Base-by-base conservation (phyloP, 768 basidiomycete species). In the Tulasnella sp. region DNA sequence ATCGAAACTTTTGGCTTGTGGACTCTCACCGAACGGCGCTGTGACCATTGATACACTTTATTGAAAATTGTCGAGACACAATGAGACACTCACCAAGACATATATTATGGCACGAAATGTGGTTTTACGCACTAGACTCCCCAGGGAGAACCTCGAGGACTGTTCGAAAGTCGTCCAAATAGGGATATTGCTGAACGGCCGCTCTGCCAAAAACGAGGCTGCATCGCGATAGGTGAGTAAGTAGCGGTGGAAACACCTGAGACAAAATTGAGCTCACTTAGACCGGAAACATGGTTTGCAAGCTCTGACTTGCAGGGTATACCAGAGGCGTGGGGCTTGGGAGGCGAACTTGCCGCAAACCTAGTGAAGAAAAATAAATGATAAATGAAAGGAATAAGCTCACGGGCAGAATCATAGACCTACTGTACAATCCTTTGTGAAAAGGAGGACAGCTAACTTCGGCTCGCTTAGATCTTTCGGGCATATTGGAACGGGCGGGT, bases 371-470 rank as follows among this genome's bases (percentile, higher is more conserved):
- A 35, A 1, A 13, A 35, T 35, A 5, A 18, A 57, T 57, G n/a
- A 57, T 23, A 44, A 13, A 15, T 3, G 15, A 35, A 5, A 35
- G 35, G 16, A 2, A 6, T 1, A 15, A 57, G 3, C 15, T 3
- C 44, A 44, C 15, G 15, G 13, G 44, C 3, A 44, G 44, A 44
- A 3, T 18, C 15, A 44, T 44, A 44, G 16, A 15, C 44, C 15
- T 55, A 74, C 73, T 15, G 51, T 48, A 16, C 73, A 74, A 16
- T 51, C 73, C 7, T n/a, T 48, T 23, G 73, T 37, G 73, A 74
- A 74, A 2, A 74, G 46, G 0, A 74, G 44, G 7, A 29, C 44
- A 16, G 73, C 73, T 15, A 74, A 20, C 37, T 42, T 16, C 6
- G 73, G 73, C 26, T 74, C 73, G 46, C 73, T 74, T 1, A 74